Evolutionary conservation across 345 rosid genomes (phyloP).

Genomic region (Eucalyptus sp.): DNA sequence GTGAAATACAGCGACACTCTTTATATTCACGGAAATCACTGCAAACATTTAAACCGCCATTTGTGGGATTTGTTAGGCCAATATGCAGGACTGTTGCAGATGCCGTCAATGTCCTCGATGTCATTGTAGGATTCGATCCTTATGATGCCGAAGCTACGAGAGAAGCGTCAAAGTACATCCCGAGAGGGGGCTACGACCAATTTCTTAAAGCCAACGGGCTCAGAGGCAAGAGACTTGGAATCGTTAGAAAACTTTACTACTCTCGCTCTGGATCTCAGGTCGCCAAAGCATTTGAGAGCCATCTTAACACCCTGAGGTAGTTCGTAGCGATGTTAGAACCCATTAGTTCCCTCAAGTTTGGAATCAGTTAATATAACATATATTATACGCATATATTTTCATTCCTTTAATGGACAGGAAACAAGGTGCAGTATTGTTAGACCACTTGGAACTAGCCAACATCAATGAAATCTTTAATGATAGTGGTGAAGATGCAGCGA

Average conservation of each 20-base stretch:
- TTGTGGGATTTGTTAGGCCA: slow-evolving; percentile 10
- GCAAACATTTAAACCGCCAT: background rate
- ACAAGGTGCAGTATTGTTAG: slow-evolving; percentile 34
- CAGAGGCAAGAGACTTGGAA: slow-evolving; percentile 44
- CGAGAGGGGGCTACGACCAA: slow-evolving; percentile 31
- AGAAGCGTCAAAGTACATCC: slow-evolving; percentile 27
- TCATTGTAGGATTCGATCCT: slow-evolving; percentile 27
- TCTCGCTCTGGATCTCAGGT: background rate
- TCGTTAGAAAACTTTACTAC: slow-evolving; percentile 22
- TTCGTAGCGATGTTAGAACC: background rate
- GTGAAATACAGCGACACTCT: background rate
- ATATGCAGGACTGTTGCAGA: slow-evolving; percentile 32
- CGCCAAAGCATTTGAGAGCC: slow-evolving; percentile 14
- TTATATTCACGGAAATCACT: background rate
- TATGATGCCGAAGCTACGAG: slow-evolving; percentile 25
- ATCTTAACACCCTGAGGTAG: slow-evolving; percentile 34
- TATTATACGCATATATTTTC: background rate
- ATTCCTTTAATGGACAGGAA: slow-evolving; percentile 5
- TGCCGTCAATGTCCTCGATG: slow-evolving; percentile 31
- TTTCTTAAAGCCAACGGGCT: slow-evolving; percentile 37
- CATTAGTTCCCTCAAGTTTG: background rate
- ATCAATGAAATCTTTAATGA: background rate
- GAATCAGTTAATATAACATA: background rate
- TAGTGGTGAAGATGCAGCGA: slow-evolving; percentile 25
- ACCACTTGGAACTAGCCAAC: slow-evolving; percentile 26